Conservation (phyloP, 129 eudicot genomes). For the Flaveria trinervia region DNA sequence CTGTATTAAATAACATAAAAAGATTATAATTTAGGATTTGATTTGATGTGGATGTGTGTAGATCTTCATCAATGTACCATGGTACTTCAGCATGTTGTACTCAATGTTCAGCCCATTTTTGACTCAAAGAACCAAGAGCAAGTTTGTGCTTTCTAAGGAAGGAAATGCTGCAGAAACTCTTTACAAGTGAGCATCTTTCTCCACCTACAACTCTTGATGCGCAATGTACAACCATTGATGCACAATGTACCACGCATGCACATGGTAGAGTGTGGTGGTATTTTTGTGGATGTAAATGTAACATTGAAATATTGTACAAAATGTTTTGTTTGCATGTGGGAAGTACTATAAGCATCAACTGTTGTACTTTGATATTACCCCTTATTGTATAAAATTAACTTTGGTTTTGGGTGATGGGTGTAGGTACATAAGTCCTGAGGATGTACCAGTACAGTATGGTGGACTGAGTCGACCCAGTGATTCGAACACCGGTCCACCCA, state of each 20-base stretch:
- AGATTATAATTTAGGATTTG: neutral
- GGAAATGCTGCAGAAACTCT: conserved; percentile 91
- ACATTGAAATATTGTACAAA: neutral
- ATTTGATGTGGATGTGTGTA: conserved; percentile 31
- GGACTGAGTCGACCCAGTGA: conserved; percentile 89
- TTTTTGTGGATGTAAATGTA: neutral
- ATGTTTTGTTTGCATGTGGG: conserved; percentile 18
- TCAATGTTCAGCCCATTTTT: conserved; percentile 90
- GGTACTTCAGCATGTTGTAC: conserved; percentile 95
- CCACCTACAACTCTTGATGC: neutral
- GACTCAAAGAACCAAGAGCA: conserved; percentile 95
- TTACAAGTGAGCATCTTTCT: conserved; percentile 65
- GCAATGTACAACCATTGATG: neutral
- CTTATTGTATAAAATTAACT: neutral
- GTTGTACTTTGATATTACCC: neutral
- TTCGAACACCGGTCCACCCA: conserved; percentile 63
- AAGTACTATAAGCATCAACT: neutral
- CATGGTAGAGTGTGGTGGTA: neutral
- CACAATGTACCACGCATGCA: neutral
- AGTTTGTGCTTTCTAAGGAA: conserved; percentile 83
- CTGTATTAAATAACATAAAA: neutral
- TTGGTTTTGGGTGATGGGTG: neutral
- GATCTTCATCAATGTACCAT: conserved; percentile 98
- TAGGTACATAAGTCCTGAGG: conserved; percentile 89
- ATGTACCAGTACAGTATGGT: conserved; percentile 90